Conservation (phyloP, 1,139 yeast genomes). For the Meyerozyma sp. region DNA sequence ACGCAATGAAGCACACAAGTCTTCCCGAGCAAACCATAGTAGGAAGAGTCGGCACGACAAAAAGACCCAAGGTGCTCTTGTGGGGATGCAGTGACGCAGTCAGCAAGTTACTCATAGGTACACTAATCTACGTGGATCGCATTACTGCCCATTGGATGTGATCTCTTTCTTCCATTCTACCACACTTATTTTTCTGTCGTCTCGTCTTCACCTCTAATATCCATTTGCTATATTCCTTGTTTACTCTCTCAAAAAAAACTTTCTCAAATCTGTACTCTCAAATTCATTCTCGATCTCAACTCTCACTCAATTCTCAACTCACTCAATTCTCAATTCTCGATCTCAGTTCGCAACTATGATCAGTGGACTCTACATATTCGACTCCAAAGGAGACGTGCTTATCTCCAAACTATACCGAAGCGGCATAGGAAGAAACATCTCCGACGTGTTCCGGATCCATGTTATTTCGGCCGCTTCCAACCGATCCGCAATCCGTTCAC, state of each 20-base stretch:
- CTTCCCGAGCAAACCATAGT: conserved; percentile 57
- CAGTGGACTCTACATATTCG: conserved; percentile 72
- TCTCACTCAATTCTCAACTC: neutral
- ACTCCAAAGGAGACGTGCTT: conserved; percentile 79
- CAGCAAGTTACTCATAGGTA: no score
- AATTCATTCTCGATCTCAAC: no score
- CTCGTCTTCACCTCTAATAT: no score
- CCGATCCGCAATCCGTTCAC: conserved; percentile 51
- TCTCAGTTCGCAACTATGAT: conserved; percentile 45
- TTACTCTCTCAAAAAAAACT: no score
- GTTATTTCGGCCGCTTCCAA: conserved; percentile 50
- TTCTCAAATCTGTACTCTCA: no score
- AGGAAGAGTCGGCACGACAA: conserved; percentile 58
- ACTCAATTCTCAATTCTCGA: neutral
- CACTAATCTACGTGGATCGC: no score
- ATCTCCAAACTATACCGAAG: conserved; percentile 70
- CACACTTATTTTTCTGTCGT: no score
- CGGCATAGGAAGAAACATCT: conserved; percentile 47
- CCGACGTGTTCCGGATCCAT: conserved; percentile 90
- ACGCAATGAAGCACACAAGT: conserved; percentile 51
- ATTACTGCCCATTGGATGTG: no score
- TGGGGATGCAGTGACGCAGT: conserved; percentile 13
- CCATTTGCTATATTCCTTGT: no score
- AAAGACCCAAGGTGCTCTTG: conserved; percentile 25
- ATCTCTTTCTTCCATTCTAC: no score